These are phyloP conservation scores for Myrica gale DNA, from an alignment of 306 rosid genomes.

Conservation along the genomic window DNA sequence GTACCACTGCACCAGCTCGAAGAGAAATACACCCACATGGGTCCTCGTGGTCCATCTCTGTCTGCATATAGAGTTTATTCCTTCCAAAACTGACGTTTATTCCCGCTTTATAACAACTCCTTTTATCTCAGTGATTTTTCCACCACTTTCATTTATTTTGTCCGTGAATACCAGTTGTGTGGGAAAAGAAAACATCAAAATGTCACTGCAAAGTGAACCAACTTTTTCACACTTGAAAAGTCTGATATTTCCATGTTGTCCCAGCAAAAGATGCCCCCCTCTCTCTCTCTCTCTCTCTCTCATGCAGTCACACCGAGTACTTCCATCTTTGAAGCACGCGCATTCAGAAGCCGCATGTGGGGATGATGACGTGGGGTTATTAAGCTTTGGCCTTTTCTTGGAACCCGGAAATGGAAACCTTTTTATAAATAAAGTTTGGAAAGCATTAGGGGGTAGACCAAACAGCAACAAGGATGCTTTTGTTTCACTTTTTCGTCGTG, in stretches of 20 bases:
- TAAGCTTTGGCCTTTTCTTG: constrained; percentile 2
- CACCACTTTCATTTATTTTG: constrained; percentile 22
- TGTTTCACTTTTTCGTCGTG: neutral
- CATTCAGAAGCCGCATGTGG: constrained; percentile 25
- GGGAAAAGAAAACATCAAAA: constrained; percentile 20
- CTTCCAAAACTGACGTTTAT: constrained; percentile 21
- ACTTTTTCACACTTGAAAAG: constrained; percentile 17
- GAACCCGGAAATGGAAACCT: no score
- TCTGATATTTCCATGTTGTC: constrained; percentile 30
- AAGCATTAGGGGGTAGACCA: neutral
- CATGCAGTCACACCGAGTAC: neutral
- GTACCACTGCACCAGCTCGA: neutral
- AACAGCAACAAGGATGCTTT: neutral
- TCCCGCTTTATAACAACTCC: constrained; percentile 13
- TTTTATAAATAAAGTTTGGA: neutral
- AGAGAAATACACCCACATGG: constrained; percentile 22
- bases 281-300: neutral
- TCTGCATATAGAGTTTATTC: constrained; percentile 24
- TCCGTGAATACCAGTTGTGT: neutral
- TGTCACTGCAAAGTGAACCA: constrained; percentile 23
- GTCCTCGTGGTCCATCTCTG: constrained; percentile 37
- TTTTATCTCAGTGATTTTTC: constrained; percentile 11
- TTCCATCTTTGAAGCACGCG: constrained; percentile 38
- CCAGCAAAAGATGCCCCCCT: constrained; percentile 24
- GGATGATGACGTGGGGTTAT: constrained; percentile 26